Base-by-base conservation (phyloP, 2,329 filamentous ascomycete species). In the Ophiocordyceps polyrhachis-furcata region DNA sequence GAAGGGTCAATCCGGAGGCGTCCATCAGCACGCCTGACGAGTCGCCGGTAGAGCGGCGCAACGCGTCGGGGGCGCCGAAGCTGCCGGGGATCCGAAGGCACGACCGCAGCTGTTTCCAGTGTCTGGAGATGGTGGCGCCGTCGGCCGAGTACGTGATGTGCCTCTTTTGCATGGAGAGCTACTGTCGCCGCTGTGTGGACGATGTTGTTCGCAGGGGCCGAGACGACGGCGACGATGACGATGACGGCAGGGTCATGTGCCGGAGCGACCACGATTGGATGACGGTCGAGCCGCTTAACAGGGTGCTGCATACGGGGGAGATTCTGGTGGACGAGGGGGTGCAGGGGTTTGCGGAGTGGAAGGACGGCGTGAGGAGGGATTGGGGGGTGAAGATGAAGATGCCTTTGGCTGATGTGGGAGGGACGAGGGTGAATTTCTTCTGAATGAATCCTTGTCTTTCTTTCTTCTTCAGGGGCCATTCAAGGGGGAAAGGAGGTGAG, bases 251-350 rank as follows among this genome's bases (percentile, higher is more conserved):
- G 12, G 44, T 61, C 19, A 52, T 61, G 23, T 65, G 62, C 40
- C 51, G 57, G n/a, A 54, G 53, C 15, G 57, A 62, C 37, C 63
- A 66, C 42, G 52, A 57, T 37, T 66, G 63, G 63, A 56, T 66
- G 17, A 42, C 51, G 1, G 60, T 66, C n/a, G 59, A 57, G 21
- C 57, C 63, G 5, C 47, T 66, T 46, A 50, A 53, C n/a, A 55
- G 47, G 37, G 50, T 56, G 2, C 43, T 66, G 20, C 59, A 62
- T 13, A 56, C 56, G 13, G 63, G 63, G 1, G 61, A 66, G 53
- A 62, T 66, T 28, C 44, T 65, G n/a, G 49, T 62, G 2, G 53
- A 57, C 42, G 61, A 57, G 0, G 46, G 53, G 23, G 56, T 64
- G 9, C 52, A 52, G 44, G 51, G 52, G 11, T 59, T 65, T 45